Evolutionary conservation across 306 rosid species (phyloP).

Genomic region (Malus domestica): ASM211411v1 NC_041804.1:3297501-3298000

Average conservation of each 20-base stretch:
- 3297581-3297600: constrained; percentile 52
- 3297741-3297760: neutral
- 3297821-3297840: neutral
- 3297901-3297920: no score
- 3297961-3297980: no score
- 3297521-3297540: constrained; percentile 12
- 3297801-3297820: neutral
- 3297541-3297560: constrained; percentile 16
- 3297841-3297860: neutral
- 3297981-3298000: no score
- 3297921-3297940: no score
- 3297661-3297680: neutral
- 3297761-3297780: constrained; percentile 20
- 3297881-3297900: no score
- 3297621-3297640: neutral
- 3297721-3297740: neutral
- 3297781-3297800: constrained; percentile 3
- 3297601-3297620: neutral
- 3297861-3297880: neutral
- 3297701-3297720: neutral
- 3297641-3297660: neutral
- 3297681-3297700: no score
- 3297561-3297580: constrained; percentile 36
- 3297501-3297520: constrained; percentile 29
- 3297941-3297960: no score